Evolutionary conservation across 805 yeast genomes (phyloP), one percentile per base, ranked within the genome.

Genomic region (Phaffomyces opuntiae): DNA sequence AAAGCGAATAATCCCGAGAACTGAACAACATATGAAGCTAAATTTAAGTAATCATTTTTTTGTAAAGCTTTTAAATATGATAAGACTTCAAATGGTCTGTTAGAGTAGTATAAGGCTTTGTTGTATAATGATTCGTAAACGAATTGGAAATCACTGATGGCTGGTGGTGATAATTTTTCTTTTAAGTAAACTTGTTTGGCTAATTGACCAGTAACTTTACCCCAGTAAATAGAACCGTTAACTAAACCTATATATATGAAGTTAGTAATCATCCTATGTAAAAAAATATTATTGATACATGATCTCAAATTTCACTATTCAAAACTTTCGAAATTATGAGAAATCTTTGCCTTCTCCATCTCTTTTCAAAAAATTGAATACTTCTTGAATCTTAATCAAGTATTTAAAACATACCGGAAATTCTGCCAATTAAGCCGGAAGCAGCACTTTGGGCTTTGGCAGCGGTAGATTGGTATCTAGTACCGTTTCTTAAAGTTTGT

Each of bases 111-210:
- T 44, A 75, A 53, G 38, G 72, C 66, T 55, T 69, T 69, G 48
- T 68, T 67, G 69, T 74, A 74, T 43, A 80, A 57, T 27, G 69
- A 62, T 55, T 75, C 66, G 76, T 85, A 89, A 37, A 86, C 87
- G 54, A 76, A 70, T 72, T 85, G 82, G 73, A 91, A 75, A 66
- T 88, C 88, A 46, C 78, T 76, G 50, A 75, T 59, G 37, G 87
- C 65, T 59, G 99, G 99, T 53, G 98, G 98, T 51, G 95, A 87
- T 58, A 93, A 72, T 53, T 89, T 95, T 73, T 93, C 99, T 69
- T 86, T 85, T 63, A 81, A 70, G 79, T 91, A 93, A 51, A 93
- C 86, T 67, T 69, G 72, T 57, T 68, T 68, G 19, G 77, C 72
- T 39, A 75, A 53, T 61, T 77, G 80, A 48, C 66, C 73, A 42